phyloP scores from a whole-genome alignment of 768 basidiomycete genomes.

The Lactarius hatsudake region DNA sequence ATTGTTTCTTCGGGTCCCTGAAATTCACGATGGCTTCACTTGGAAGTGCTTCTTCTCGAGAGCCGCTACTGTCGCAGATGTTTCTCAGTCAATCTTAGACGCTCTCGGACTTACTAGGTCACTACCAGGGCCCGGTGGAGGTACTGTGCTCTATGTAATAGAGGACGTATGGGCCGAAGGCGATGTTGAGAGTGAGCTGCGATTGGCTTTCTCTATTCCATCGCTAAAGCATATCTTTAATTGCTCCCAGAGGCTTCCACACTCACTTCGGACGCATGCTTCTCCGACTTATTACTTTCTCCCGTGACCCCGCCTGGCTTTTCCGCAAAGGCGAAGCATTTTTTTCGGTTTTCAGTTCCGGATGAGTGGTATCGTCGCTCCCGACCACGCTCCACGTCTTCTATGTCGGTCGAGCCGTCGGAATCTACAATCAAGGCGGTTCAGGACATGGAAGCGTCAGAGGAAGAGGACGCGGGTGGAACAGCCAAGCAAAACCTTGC shows the following conservation, averaged over 20 bases:
- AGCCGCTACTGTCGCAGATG: conserved; percentile 51
- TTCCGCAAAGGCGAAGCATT: conserved; percentile 41
- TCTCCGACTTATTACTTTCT: conserved; percentile 44
- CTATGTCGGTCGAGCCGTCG: conserved; percentile 47
- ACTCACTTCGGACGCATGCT: conserved; percentile 41
- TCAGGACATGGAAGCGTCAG: conserved; percentile 48
- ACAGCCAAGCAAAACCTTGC: conserved; percentile 56
- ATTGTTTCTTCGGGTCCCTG: conserved; percentile 65
- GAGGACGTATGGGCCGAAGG: conserved; percentile 64
- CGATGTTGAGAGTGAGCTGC: conserved; percentile 51
- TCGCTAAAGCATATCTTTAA: not conserved
- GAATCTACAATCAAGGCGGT: conserved; percentile 50
- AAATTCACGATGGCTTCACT: conserved; percentile 69
- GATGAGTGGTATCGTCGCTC: conserved; percentile 79
- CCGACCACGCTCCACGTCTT: conserved; percentile 51
- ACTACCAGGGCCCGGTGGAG: conserved; percentile 65
- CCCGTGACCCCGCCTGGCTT: conserved; percentile 44
- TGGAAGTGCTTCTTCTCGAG: conserved; percentile 66
- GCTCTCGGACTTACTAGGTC: conserved; percentile 70
- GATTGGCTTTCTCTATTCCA: not conserved
- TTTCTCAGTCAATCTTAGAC: conserved; percentile 49
- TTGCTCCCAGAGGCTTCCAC: conserved; percentile 41
- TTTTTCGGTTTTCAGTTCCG: conserved; percentile 65
- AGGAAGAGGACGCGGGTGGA: conserved; percentile 49
- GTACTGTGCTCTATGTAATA: conserved; percentile 66